These are phyloP conservation scores for Margaritispora aquatica DNA, from an alignment of 495 filamentous ascomycete genomes.

Conservation along the genomic window DNA sequence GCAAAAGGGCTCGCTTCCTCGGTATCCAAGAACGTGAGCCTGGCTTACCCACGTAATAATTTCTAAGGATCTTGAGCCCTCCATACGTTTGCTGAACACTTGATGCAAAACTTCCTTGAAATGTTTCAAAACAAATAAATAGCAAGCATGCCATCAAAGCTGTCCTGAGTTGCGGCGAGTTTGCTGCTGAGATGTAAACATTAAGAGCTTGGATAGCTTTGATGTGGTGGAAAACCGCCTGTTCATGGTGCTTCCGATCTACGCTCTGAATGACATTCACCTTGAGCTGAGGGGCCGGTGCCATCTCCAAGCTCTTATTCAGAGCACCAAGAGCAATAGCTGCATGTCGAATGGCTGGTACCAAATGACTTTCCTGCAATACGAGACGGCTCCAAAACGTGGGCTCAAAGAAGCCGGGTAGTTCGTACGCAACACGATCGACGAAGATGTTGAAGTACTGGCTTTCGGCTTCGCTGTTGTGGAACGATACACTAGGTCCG, in stretches of 20 bases:
- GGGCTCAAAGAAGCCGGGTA: conserved; percentile 51
- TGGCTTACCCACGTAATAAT: conserved; percentile 16
- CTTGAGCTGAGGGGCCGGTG: conserved; percentile 14
- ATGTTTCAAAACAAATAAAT: conserved; percentile 22
- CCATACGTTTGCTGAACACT: conserved; percentile 19
- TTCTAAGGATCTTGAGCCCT: conserved; percentile 18
- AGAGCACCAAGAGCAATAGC: conserved; percentile 57
- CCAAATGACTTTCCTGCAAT: conserved; percentile 51
- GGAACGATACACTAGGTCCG: conserved; percentile 9
- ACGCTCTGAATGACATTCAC: conserved; percentile 21
- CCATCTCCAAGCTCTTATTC: conserved; percentile 40
- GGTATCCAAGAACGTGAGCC: conserved; percentile 15
- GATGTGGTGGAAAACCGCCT: conserved; percentile 16
- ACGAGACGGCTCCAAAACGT: conserved; percentile 51
- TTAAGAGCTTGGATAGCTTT: conserved; percentile 21
- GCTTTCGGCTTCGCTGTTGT: conserved; percentile 36
- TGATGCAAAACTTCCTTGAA: conserved; percentile 16
- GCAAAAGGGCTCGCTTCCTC: not conserved
- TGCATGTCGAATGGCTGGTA: conserved; percentile 58
- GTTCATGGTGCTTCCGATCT: conserved; percentile 16
- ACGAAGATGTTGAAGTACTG: conserved; percentile 54
- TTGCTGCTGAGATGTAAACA: conserved; percentile 12
- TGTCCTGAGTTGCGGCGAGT: conserved; percentile 12
- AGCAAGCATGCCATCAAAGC: conserved; percentile 21
- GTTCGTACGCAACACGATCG: conserved; percentile 46